Conservation (phyloP, 306 rosid genomes). For the Castanopsis chinensis region DNA sequence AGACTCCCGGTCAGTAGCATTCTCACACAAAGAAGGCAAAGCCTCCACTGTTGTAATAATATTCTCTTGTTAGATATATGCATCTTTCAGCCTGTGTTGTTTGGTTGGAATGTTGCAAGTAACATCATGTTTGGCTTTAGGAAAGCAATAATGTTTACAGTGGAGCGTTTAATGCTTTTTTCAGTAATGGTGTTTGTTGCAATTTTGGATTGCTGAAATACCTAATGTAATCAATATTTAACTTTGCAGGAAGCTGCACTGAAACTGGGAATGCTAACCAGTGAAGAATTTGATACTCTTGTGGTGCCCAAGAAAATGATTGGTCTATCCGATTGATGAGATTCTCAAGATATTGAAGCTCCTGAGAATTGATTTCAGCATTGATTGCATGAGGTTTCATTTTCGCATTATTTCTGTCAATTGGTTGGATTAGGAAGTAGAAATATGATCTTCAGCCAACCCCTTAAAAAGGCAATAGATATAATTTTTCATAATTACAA, state of each 20-base stretch:
- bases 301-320: conserved; percentile 98
- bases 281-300: conserved; percentile 78
- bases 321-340: conserved; percentile 79
- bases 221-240: conserved; percentile 10
- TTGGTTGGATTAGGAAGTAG: not conserved
- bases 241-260: conserved; percentile 83
- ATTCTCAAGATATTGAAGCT: conserved; percentile 13
- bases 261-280: conserved; percentile 75
- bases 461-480: not conserved
- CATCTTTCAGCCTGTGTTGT: not conserved
- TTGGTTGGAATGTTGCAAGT: too few species aligned
- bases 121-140: not conserved
- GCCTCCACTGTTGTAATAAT: too few species aligned
- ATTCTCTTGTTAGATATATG: not conserved
- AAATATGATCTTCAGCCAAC: too few species aligned
- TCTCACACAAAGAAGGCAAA: too few species aligned
- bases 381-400: not conserved
- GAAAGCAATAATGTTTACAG: conserved; percentile 8
- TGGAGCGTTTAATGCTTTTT: conserved; percentile 9
- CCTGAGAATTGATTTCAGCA: not conserved
- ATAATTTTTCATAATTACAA: not conserved
- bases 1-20: too few species aligned
- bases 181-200: not conserved
- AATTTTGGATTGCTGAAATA: conserved; percentile 8
- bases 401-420: conserved; percentile 1